Base-by-base conservation (phyloP, 331 rosid genomes). In the Cydonia oblonga region DNA sequence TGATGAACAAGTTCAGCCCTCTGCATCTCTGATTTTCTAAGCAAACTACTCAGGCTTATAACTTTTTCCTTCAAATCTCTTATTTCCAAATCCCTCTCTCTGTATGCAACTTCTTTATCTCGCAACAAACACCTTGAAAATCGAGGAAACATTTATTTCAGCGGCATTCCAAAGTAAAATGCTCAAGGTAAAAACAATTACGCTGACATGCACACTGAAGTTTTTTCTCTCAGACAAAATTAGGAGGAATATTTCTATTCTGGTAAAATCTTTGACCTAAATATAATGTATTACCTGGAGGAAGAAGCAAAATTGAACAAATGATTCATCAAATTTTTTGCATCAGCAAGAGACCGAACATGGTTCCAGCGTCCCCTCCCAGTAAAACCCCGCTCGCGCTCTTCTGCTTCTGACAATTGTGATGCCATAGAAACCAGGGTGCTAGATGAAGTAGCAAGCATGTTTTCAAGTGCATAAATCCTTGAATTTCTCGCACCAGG, bases 281-380 rank as follows among this genome's bases (percentile, higher is more conserved):
- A 25, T 23, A 23, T 9, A 63, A 75, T 44, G 58, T 18, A 69
- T 57, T 84, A 93, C 98, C 98, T 87, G 63, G 96, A 86, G 42
- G 96, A 86, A 68, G 97, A 88, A 71, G 97, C 93, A 67, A 90
- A 74, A 77, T 90, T 79, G 82, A 93, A 87, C 75, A 93, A 82
- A 82, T 78, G 86, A 69, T 89, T 90, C 97, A 93, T 86, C 74
- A 90, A 56, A 80, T 79, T 90, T 74, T 90, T 93, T 68, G 98
- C 90, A 74, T 93, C 98, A 23, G 82, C 79, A 61, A 93, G 85
- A 71, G 93, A 80, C 56, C 97, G 92, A 28, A 90, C 88, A 63
- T 93, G 97, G 70, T 83, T 86, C 98, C 97, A 93, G 51, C 98
- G 93, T 29, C 89, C 98, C 76, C 88, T 83, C 66, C 96, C 96